Base-by-base conservation (phyloP, 306 rosid genomes). In the Ceratonia siliqua region DNA sequence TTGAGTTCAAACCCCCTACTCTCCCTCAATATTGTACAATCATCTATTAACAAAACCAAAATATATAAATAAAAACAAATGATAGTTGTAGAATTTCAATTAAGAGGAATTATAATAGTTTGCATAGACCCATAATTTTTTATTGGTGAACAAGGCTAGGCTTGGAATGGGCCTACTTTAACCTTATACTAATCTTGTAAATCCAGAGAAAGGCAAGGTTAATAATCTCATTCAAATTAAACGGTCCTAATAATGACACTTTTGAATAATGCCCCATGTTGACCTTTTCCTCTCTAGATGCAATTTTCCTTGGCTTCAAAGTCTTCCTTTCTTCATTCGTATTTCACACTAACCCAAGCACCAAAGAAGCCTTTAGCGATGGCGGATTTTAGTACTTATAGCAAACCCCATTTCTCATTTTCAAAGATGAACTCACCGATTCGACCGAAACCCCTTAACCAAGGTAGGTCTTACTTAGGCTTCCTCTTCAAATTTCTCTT, bases 341-440 rank as follows among this genome's bases (percentile, higher is more conserved):
- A 57, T 79, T 18, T 66, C 73, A 27, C 67, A 15, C 67, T 17
- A 45, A 52, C 58, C 5, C 33, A 62, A 46, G 13, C 43, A 33
- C 62, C 41, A 15, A 17, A 49, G 33, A 21, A 24, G 21, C 20
- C 4, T 24, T 28, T 82, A 67, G 70, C 82, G 73, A 84, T 84
- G 96, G 97, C 87, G 79, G 87, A 86, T 79, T 66, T 91, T 3
- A 65, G 42, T 78, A 84, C 90, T n/a, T 65, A 33, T 87, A 67
- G 77, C 62, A 83, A 78, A 65, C 77, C 87, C 78, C 89, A 73
- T 75, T 73, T 74, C 66, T 77, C 90, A 62, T 50, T 62, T 58
- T 53, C 87, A 18, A 80, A 77, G 22, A 59, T 36, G 1, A 79
- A 66, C 53, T 43, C 84, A 36, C 36, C 65, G 18, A 21, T 57